A percentile compares a stretch with the other conserved stretches of the same genome.
These are phyloP conservation scores for Pyrrhoderma lamaoense DNA, from an alignment of 1,284 basidiomycete species.

Conservation along the genomic window DNA sequence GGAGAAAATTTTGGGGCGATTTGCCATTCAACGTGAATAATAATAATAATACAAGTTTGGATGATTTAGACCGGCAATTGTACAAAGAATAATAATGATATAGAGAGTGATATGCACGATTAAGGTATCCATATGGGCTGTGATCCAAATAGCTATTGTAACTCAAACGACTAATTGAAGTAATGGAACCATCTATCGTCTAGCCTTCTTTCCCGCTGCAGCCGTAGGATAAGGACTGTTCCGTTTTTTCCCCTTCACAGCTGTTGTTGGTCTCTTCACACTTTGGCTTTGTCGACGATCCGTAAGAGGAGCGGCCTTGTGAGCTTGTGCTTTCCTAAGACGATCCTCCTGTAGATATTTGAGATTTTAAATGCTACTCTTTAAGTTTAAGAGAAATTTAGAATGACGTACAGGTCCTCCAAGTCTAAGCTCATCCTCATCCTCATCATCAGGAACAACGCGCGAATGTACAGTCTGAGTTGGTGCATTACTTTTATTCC, in stretches of 20 bases:
- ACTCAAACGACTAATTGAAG: no score
- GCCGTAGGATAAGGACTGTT: slow-evolving; percentile 13
- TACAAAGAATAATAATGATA: neutral
- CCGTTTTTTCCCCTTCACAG: slow-evolving; percentile 5
- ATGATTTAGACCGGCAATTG: neutral
- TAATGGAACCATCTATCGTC: slow-evolving; percentile 5
- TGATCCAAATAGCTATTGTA: no score
- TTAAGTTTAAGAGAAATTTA: neutral
- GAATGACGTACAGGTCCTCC: slow-evolving; percentile 3
- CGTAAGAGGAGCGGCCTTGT: neutral
- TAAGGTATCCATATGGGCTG: neutral
- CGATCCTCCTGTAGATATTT: neutral
- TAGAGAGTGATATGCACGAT: neutral
- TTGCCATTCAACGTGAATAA: no score
- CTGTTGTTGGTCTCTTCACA: neutral
- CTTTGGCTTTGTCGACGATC: slow-evolving; percentile 8
- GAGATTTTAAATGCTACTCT: neutral
- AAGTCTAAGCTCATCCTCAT: slow-evolving; percentile 17
- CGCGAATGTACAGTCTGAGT: neutral
- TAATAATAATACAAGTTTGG: no score
- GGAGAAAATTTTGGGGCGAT: no score
- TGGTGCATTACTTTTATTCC: neutral
- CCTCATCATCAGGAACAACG: slow-evolving; percentile 12
- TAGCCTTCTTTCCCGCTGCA: slow-evolving; percentile 9
- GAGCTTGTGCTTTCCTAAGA: neutral